These are phyloP conservation scores for Schizosaccharomyces versatilis DNA, from an alignment of 1,139 yeast genomes.

Conservation along the genomic window DNA sequence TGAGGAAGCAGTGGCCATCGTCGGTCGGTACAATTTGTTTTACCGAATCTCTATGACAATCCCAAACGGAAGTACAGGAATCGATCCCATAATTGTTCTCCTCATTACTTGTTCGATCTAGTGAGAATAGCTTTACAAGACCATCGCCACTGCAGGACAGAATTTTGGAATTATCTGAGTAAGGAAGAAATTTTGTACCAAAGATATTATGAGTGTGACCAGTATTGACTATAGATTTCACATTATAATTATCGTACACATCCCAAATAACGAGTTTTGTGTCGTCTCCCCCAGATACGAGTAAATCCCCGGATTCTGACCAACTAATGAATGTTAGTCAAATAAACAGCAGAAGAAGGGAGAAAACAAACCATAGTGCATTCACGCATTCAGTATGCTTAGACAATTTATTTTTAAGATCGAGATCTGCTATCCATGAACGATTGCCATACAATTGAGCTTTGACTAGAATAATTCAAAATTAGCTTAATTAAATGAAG, in stretches of 20 bases:
- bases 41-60: slow-evolving; percentile 10
- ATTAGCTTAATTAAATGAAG: neutral
- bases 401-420: slow-evolving; percentile 1
- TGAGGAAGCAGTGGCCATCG: slow-evolving; percentile 10
- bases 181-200: slow-evolving; percentile 12
- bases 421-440: slow-evolving; percentile 1
- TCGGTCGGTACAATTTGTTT: slow-evolving; percentile 13
- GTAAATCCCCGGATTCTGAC: slow-evolving; percentile 12
- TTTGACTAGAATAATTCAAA: neutral
- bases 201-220: slow-evolving; percentile 13
- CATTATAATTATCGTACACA: slow-evolving; percentile 8
- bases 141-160: slow-evolving; percentile 13
- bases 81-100: slow-evolving; percentile 1
- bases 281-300: slow-evolving; percentile 14
- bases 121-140: slow-evolving; percentile 11
- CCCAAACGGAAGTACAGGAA: slow-evolving; percentile 3
- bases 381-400: slow-evolving; percentile 12
- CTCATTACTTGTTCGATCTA: slow-evolving; percentile 6
- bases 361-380: slow-evolving; percentile 6
- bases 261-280: slow-evolving; percentile 12
- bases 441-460: neutral
- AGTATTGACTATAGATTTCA: slow-evolving; percentile 9
- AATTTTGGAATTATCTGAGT: slow-evolving; percentile 9
- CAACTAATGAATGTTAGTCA: slow-evolving; percentile 5
- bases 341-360: too few relatives aligned